Base-by-base conservation (phyloP, 2,329 filamentous ascomycete genomes). In the Fusarium sp. region DNA sequence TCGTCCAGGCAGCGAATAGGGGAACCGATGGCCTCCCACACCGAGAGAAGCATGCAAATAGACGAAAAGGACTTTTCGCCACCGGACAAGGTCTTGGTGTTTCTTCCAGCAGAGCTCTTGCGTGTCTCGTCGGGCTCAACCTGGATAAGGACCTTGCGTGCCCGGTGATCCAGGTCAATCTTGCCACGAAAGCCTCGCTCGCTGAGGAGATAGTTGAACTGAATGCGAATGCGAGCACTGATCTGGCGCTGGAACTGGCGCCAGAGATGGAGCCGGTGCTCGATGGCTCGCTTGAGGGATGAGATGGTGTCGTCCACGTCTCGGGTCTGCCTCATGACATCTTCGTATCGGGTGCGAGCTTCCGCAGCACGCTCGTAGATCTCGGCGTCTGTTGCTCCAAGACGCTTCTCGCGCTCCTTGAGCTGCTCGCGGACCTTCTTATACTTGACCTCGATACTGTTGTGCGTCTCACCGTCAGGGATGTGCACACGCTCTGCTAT, bases 11-110 rank as follows among this genome's bases (percentile, higher is more conserved):
- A 99, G 59, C 96, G 89, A 65, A 99, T 91, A 0, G 94, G 95
- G 16, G 93, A 96, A 10, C 96, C 95, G 91, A 99, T 99, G 29
- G 96, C 95, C 77, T 99, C 96, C 96, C 96, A 99, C 16, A 99
- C 90, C 2, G 93, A 89, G 31, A 99, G 85, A 59, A 99, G 83
- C 73, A 99, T 86, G 80, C 96, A 99, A 64, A 98, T 96, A 4
- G 95, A 97, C 4, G 94, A 96, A 79, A 98, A 99, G 0, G 95
- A 98, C 79, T 99, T 99, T 78, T 99, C 96, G 29, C 96, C 96
- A 58, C 96, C 96, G 8, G 94, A 97, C 1, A 99, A 84, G 0
- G 95, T 98, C 81, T 93, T 97, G 23, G 96, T 95, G 75, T 92
- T 91, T 54, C 95, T 88, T 2, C 93, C 93, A 4, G 87, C 84